Evolutionary conservation across 1,284 basidiomycete species (phyloP).

Genomic region (Neolentinus lepideus): DNA sequence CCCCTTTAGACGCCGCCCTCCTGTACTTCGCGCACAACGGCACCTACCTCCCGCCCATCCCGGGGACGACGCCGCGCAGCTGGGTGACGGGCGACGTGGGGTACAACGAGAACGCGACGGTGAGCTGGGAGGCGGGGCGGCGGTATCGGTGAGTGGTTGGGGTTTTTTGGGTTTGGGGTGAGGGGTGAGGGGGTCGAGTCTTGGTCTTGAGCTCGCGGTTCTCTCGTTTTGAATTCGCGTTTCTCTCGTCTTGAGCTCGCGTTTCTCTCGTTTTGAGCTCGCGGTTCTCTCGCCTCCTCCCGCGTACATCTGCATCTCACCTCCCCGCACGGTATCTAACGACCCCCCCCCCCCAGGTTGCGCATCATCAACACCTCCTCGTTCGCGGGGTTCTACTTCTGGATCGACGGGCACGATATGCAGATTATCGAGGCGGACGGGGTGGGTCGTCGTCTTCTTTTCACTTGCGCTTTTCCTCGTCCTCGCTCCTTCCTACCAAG

Average conservation of each 20-base stretch:
- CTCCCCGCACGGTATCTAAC: conserved; percentile 52
- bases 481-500: neutral
- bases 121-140: conserved; percentile 60
- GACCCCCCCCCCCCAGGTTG: conserved; percentile 45
- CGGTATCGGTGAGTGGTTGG: neutral
- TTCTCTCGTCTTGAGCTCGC: no score
- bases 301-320: neutral
- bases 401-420: conserved; percentile 92
- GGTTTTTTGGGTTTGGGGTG: no score
- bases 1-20: conserved; percentile 58
- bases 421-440: conserved; percentile 86
- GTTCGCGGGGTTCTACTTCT: conserved; percentile 75
- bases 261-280: no score
- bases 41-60: conserved; percentile 57
- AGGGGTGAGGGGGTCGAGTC: no score
- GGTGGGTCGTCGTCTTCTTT: no score
- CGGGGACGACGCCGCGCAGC: conserved; percentile 36
- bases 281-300: no score
- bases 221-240: no score
- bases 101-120: conserved; percentile 82
- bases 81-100: conserved; percentile 52
- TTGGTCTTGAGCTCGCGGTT: no score
- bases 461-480: conserved; percentile 1
- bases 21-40: conserved; percentile 82
- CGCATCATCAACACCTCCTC: conserved; percentile 74